These are phyloP conservation scores for Crithidia expoeki DNA, from an alignment of 208 protist species.

Conservation along the genomic window DNA sequence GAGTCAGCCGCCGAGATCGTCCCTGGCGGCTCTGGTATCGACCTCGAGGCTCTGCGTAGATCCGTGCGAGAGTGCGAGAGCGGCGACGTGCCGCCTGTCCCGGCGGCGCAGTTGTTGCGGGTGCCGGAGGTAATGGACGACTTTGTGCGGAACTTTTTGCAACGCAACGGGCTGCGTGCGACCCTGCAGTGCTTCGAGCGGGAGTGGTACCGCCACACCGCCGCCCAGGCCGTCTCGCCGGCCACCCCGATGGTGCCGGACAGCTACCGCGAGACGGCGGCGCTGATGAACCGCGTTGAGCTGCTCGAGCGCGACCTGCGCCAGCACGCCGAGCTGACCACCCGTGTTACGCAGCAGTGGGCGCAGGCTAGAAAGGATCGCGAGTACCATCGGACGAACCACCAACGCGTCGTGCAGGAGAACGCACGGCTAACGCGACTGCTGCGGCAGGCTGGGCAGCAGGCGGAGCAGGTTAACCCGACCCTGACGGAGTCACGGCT, in stretches of 20 bases:
- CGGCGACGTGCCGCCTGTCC: conserved; percentile 57
- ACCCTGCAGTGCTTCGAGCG: conserved; percentile 88
- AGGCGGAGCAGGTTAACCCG: conserved; percentile 80
- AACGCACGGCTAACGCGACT: conserved; percentile 75
- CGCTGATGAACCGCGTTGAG: conserved; percentile 79
- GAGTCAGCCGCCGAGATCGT: neutral
- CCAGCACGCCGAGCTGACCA: conserved; percentile 80
- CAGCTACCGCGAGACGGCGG: conserved; percentile 86
- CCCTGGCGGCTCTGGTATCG: conserved; percentile 46
- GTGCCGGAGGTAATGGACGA: conserved; percentile 93
- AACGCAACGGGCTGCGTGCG: conserved; percentile 75
- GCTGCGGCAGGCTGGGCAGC: conserved; percentile 72
- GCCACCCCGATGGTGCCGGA: conserved; percentile 78
- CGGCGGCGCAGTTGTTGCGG: conserved; percentile 83
- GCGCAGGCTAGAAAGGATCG: conserved; percentile 86
- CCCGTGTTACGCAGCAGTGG: conserved; percentile 76
- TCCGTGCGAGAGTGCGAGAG: conserved; percentile 58
- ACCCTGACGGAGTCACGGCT: conserved; percentile 81
- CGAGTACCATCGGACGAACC: conserved; percentile 88
- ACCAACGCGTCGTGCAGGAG: conserved; percentile 90
- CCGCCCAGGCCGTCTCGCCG: conserved; percentile 47
- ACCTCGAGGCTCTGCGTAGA: conserved; percentile 67
- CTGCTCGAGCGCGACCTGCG: conserved; percentile 79
- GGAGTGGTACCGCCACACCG: conserved; percentile 79
- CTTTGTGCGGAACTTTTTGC: conserved; percentile 93